phyloP scores from a whole-genome alignment of 768 basidiomycete genomes.

The Lanmaoa rubissima region DNA sequence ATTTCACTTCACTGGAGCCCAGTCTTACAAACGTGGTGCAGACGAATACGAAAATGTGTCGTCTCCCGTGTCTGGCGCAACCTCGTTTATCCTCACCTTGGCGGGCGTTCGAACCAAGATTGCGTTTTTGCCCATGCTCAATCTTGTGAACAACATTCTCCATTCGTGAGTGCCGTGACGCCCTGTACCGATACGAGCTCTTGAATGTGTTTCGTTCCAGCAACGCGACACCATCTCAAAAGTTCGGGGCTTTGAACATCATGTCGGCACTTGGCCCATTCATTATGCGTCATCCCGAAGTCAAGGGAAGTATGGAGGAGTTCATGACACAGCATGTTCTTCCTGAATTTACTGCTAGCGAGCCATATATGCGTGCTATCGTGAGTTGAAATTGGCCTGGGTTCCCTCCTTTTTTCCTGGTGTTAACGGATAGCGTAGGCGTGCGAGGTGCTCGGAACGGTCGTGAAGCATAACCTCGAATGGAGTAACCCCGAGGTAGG shows the following conservation, averaged over 20 bases:
- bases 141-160: slow-evolving; percentile 74
- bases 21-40: slow-evolving; percentile 27
- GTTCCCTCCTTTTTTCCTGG: not conserved
- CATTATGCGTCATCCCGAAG: slow-evolving; percentile 83
- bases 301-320: slow-evolving; percentile 72
- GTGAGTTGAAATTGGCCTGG: slow-evolving; percentile 42
- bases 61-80: slow-evolving; percentile 75
- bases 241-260: slow-evolving; percentile 86
- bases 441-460: slow-evolving; percentile 74
- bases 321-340: slow-evolving; percentile 74
- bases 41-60: slow-evolving; percentile 82
- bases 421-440: slow-evolving; percentile 46
- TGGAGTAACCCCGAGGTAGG: slow-evolving; percentile 65
- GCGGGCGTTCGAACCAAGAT: slow-evolving; percentile 77
- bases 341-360: slow-evolving; percentile 61
- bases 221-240: slow-evolving; percentile 57
- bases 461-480: slow-evolving; percentile 64
- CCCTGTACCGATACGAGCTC: not conserved
- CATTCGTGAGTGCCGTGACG: slow-evolving; percentile 46
- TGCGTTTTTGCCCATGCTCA: slow-evolving; percentile 79
- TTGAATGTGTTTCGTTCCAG: slow-evolving; percentile 25
- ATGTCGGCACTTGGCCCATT: slow-evolving; percentile 70
- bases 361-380: slow-evolving; percentile 76
- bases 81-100: slow-evolving; percentile 75
- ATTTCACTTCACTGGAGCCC: not conserved